These are phyloP conservation scores for Diaporthe helianthi DNA, from an alignment of 2,329 filamentous ascomycete genomes.

Conservation along the genomic window DNA sequence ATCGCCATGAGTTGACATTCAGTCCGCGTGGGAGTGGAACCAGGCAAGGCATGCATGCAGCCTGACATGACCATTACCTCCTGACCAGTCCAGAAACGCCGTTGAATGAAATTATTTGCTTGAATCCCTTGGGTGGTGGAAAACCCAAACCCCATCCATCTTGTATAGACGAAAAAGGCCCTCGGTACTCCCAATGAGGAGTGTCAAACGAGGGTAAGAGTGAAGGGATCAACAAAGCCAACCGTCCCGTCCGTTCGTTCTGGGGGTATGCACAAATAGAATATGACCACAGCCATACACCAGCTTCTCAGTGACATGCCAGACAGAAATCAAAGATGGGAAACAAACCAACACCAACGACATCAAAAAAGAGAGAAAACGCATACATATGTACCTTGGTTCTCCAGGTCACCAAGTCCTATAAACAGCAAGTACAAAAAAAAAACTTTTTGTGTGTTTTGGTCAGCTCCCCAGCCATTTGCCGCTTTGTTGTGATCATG, in stretches of 20 bases:
- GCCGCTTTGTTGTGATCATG: not conserved
- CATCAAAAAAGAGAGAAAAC: not conserved
- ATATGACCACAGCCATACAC: not conserved
- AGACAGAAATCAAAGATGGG: not conserved
- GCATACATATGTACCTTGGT: constrained; percentile 19
- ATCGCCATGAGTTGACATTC: not conserved
- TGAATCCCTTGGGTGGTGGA: not conserved
- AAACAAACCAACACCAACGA: not conserved
- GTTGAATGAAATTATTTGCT: not conserved
- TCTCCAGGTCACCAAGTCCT: not conserved
- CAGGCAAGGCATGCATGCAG: not conserved
- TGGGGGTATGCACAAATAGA: constrained; percentile 11
- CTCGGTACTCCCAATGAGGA: not conserved
- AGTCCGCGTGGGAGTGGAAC: no score
- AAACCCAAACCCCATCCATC: not conserved
- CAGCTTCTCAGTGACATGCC: not conserved
- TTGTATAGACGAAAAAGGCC: not conserved
- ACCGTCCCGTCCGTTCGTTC: not conserved
- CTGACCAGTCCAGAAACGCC: not conserved
- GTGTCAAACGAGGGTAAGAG: no score
- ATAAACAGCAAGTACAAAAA: constrained; percentile 1
- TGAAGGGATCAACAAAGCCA: not conserved
- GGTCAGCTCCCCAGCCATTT: constrained; percentile 8
- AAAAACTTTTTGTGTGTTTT: constrained; percentile 13
- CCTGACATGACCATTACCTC: not conserved